Percentiles rank a stretch among this genome's conserved stretches.
These are phyloP conservation scores for Kentomonas sorsogonicus DNA, from an alignment of 208 protist species.

Conservation along the genomic window DNA sequence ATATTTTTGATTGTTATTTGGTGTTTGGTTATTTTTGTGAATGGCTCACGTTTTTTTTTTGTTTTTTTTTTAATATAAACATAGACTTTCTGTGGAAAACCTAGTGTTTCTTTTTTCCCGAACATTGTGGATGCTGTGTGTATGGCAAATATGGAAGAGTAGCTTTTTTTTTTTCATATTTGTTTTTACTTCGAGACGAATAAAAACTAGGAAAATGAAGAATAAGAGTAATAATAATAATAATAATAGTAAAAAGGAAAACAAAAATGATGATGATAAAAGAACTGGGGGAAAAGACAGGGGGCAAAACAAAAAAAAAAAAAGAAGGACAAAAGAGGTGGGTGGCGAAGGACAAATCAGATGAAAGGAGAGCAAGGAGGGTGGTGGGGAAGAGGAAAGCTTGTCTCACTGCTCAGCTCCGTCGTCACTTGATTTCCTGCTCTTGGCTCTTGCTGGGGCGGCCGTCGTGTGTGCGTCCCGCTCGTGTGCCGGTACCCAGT, in stretches of 20 bases:
- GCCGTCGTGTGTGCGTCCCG: no score
- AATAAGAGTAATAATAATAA: neutral
- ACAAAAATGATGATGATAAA: neutral
- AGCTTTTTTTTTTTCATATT: neutral
- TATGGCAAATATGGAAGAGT: neutral
- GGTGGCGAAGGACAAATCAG: no score
- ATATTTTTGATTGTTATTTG: conserved; percentile 4
- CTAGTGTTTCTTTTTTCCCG: conserved; percentile 6
- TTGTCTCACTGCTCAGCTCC: neutral
- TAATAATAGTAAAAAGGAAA: no score
- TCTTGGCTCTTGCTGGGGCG: neutral
- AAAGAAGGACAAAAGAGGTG: neutral
- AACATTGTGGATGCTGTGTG: neutral
- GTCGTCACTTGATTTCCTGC: neutral
- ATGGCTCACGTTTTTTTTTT: neutral
- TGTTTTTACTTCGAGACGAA: neutral
- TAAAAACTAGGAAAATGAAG: neutral
- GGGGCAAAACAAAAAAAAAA: conserved; percentile 3
- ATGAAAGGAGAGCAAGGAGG: neutral
- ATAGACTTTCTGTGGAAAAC: neutral
- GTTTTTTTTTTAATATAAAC: conserved; percentile 1
- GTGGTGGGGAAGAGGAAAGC: neutral
- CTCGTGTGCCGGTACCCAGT: no score
- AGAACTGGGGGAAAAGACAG: conserved; percentile 3
- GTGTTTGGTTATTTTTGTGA: no score